A percentile compares a stretch with the other conserved stretches of the same genome.
phyloP scores from a whole-genome alignment of 2,329 filamentous ascomycete species.

The Penicillium glabrum region DNA sequence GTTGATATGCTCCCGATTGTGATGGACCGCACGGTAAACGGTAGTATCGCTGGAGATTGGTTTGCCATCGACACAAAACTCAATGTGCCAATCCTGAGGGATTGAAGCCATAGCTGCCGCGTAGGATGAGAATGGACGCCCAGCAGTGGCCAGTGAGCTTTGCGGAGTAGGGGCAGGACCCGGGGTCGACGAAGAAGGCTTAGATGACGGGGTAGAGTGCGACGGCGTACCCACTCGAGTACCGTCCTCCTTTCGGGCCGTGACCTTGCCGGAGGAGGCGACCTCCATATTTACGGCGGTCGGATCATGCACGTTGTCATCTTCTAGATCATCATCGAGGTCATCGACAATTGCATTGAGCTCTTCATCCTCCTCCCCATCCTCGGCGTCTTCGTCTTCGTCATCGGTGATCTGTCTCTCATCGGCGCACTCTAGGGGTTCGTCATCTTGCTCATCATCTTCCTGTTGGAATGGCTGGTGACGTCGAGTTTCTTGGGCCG shows the following conservation, averaged over 20 bases:
- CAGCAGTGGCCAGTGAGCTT: slow-evolving; percentile 53
- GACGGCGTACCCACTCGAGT: slow-evolving; percentile 81
- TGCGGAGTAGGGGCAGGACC: slow-evolving; percentile 20
- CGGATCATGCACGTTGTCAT: slow-evolving; percentile 74
- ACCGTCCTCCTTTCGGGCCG: slow-evolving; percentile 87
- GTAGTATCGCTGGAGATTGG: slow-evolving; percentile 88
- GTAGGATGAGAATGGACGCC: slow-evolving; percentile 70
- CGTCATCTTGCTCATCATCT: slow-evolving; percentile 62
- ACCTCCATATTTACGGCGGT: slow-evolving; percentile 91
- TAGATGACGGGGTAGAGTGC: slow-evolving; percentile 53
- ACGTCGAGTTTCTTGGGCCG: slow-evolving; percentile 58
- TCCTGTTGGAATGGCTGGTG: slow-evolving; percentile 58
- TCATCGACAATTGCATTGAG: slow-evolving; percentile 89
- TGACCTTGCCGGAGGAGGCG: slow-evolving; percentile 80
- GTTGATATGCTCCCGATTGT: slow-evolving; percentile 59
- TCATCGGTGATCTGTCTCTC: slow-evolving; percentile 79
- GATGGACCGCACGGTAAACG: slow-evolving; percentile 91
- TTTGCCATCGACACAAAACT: slow-evolving; percentile 85
- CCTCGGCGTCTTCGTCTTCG: slow-evolving; percentile 64
- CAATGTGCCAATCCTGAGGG: slow-evolving; percentile 95
- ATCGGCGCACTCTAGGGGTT: slow-evolving; percentile 86
- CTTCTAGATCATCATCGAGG: slow-evolving; percentile 77
- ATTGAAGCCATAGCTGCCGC: slow-evolving; percentile 76
- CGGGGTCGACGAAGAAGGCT: slow-evolving; percentile 39
- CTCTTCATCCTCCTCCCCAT: slow-evolving; percentile 55